phyloP scores from a whole-genome alignment of 768 basidiomycete genomes.

The Podaxis sp. region DNA sequence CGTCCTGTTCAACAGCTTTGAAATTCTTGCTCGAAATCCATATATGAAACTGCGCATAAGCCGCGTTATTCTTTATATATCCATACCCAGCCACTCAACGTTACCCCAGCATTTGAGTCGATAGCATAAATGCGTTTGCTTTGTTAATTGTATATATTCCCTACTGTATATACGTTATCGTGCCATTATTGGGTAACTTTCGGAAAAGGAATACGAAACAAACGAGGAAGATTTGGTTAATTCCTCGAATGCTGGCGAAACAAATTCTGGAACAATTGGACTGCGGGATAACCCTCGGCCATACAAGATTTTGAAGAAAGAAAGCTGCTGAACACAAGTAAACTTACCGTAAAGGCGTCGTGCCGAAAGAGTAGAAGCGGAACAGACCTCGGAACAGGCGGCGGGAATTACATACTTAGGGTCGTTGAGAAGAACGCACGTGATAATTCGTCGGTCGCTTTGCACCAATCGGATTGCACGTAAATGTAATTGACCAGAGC shows the following conservation, averaged over 20 bases:
- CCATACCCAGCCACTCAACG: neutral
- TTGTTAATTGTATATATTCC: neutral
- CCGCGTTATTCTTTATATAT: neutral
- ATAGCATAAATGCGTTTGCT: neutral
- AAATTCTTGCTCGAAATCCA: neutral
- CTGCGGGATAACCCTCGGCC: too few relatives aligned
- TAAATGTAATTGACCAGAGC: conserved; percentile 1
- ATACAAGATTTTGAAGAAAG: too few relatives aligned
- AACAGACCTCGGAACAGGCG: neutral
- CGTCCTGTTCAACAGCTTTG: neutral
- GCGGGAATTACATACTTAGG: neutral
- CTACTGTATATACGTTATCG: neutral
- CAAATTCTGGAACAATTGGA: too few relatives aligned
- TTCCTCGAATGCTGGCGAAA: too few relatives aligned
- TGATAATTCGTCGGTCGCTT: neutral
- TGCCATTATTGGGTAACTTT: too few relatives aligned
- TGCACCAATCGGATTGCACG: conserved; percentile 11
- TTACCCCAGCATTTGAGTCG: too few relatives aligned
- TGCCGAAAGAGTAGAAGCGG: neutral
- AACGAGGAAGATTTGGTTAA: too few relatives aligned
- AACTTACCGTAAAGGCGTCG: too few relatives aligned
- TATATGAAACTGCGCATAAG: neutral
- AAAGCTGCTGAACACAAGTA: too few relatives aligned
- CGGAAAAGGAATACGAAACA: too few relatives aligned
- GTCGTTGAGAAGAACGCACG: neutral